A percentile compares a stretch with the other conserved stretches of the same genome.
phyloP scores from a whole-genome alignment of 495 filamentous ascomycete genomes.

The Lophiostoma macrostomum region DNA sequence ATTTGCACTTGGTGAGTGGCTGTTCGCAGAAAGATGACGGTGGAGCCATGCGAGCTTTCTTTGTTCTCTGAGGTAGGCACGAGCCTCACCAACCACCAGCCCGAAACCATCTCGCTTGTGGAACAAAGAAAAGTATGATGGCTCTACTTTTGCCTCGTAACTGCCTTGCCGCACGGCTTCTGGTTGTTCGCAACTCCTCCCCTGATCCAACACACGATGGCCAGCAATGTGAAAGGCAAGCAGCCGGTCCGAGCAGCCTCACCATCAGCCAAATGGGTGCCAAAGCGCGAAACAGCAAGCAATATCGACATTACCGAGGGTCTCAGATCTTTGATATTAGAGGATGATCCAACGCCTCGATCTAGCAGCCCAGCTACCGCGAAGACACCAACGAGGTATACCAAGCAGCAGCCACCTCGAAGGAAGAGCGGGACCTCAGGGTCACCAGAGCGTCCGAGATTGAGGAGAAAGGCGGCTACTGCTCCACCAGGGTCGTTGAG shows the following conservation, averaged over 20 bases:
- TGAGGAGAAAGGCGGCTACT: constrained; percentile 7
- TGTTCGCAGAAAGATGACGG: too few species aligned
- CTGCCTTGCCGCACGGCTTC: too few species aligned
- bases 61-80: too few species aligned
- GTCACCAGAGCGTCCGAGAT: neutral
- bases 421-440: neutral
- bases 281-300: neutral
- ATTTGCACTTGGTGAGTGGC: too few species aligned
- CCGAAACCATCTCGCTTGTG: too few species aligned
- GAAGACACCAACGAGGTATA: neutral
- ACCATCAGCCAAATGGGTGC: neutral
- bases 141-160: too few species aligned
- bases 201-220: neutral
- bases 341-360: constrained; percentile 5
- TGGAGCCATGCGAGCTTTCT: too few species aligned
- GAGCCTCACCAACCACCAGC: too few species aligned
- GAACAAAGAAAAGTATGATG: too few species aligned
- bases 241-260: neutral
- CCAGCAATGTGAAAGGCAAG: neutral
- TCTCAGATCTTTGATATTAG: constrained; percentile 1
- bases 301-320: constrained; percentile 17
- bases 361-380: neutral
- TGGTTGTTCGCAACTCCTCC: too few species aligned
- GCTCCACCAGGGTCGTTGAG: constrained; percentile 8
- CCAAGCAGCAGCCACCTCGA: neutral